Evolutionary conservation across 192 early-diverging fungal species (phyloP).

Genomic region (Backusella westeae): DNA sequence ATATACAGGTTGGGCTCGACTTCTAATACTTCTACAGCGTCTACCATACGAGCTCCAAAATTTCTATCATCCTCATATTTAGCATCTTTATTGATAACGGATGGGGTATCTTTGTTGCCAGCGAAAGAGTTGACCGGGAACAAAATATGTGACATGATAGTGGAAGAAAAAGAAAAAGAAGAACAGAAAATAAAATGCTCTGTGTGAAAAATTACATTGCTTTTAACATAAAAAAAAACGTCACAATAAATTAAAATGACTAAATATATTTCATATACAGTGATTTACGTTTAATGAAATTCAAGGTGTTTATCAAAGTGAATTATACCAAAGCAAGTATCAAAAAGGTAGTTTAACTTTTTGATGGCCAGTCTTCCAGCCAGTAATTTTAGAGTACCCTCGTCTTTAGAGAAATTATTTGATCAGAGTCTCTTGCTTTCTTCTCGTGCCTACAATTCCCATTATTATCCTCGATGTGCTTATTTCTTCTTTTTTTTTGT

Average conservation of each 20-base stretch:
- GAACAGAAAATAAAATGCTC: slow-evolving; percentile 1
- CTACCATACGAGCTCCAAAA: slow-evolving; percentile 26
- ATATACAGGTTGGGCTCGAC: slow-evolving; percentile 73
- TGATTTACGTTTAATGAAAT: neutral
- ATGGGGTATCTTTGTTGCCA: neutral
- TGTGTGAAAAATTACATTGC: neutral
- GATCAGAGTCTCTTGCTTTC: too few species aligned
- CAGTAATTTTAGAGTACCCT: too few species aligned
- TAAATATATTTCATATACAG: neutral
- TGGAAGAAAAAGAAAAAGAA: neutral
- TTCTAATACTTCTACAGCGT: slow-evolving; percentile 50
- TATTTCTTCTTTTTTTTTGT: too few species aligned
- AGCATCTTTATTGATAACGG: neutral
- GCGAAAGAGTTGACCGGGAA: slow-evolving; percentile 27
- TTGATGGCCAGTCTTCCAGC: too few species aligned
- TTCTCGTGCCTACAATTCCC: slow-evolving; percentile 32
- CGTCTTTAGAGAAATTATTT: too few species aligned
- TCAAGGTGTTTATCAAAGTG: too few species aligned
- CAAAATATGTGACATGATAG: slow-evolving; percentile 8
- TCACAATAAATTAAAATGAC: slow-evolving; percentile 5
- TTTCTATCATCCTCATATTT: slow-evolving; percentile 5
- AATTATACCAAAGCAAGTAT: too few species aligned
- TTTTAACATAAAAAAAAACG: neutral
- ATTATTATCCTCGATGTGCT: slow-evolving; percentile 51
- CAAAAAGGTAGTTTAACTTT: too few species aligned